Percentiles rank a stretch among this genome's conserved stretches.
Conservation (phyloP, 495 filamentous ascomycete species). For the Melanomma pulvis-pyrius region DNA sequence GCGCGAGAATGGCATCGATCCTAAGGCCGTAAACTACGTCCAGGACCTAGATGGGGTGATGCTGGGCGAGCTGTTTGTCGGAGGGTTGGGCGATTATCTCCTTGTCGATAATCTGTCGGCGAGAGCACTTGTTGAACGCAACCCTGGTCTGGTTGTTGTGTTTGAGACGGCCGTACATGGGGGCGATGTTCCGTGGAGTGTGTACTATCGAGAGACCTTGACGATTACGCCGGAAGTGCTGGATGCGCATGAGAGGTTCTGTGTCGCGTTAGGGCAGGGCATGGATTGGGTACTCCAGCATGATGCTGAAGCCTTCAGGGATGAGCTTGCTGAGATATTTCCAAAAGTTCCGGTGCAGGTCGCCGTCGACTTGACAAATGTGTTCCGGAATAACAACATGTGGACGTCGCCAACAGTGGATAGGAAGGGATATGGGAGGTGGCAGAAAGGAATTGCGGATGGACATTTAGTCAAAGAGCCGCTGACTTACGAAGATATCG, state of each 20-base stretch:
- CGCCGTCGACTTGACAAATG: slow-evolving; percentile 20
- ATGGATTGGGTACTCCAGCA: slow-evolving; percentile 28
- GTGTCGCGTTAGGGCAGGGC: slow-evolving; percentile 15
- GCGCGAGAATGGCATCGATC: slow-evolving; percentile 21
- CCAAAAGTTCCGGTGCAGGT: slow-evolving; percentile 23
- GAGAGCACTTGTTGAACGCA: slow-evolving; percentile 10
- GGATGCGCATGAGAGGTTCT: slow-evolving; percentile 23
- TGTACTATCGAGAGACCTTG: too few species aligned
- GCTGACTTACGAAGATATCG: too few species aligned
- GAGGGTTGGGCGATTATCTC: slow-evolving; percentile 25
- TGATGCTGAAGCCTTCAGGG: slow-evolving; percentile 21
- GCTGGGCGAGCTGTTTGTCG: slow-evolving; percentile 22
- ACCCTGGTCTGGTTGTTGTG: slow-evolving; percentile 15
- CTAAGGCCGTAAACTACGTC: slow-evolving; percentile 22
- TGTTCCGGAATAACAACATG: slow-evolving; percentile 22
- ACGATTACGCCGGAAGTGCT: slow-evolving; percentile 18
- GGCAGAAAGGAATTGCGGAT: slow-evolving; percentile 21
- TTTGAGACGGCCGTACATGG: too few species aligned
- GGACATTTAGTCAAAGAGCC: slow-evolving; percentile 23
- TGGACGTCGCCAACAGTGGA: slow-evolving; percentile 18
- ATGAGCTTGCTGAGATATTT: slow-evolving; percentile 26
- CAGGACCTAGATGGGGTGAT: slow-evolving; percentile 25
- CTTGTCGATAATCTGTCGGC: slow-evolving; percentile 21
- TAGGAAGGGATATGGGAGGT: slow-evolving; percentile 18
- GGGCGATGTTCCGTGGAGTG: too few species aligned